A percentile compares a stretch with the other conserved stretches of the same genome.
Evolutionary conservation across 768 basidiomycete genomes (phyloP).

Genomic region (Neoboletus subvelutipes): DNA sequence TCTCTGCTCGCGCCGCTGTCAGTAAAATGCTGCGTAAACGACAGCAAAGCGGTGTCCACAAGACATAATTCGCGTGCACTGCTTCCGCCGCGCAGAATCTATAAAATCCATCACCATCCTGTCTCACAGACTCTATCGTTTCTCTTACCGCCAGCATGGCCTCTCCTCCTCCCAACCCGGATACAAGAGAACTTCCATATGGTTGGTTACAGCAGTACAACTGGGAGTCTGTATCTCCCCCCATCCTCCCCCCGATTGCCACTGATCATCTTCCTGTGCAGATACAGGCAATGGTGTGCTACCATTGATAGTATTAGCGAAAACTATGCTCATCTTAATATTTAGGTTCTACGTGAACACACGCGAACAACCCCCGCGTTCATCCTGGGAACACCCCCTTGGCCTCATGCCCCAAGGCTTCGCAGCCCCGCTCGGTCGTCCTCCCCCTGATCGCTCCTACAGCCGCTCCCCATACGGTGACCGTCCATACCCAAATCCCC

Average conservation of each 20-base stretch:
- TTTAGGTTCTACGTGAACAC: constrained; percentile 80
- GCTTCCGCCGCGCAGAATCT: constrained; percentile 13
- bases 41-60: constrained; percentile 36
- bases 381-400: constrained; percentile 71
- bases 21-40: constrained; percentile 25
- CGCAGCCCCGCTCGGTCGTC: constrained; percentile 42
- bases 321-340: constrained; percentile 1
- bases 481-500: constrained; percentile 1
- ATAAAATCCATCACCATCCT: constrained; percentile 24
- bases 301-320: neutral
- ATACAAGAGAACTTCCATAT: constrained; percentile 57
- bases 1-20: constrained; percentile 16
- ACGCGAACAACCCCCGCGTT: constrained; percentile 54
- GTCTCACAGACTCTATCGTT: constrained; percentile 23
- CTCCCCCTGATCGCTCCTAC: constrained; percentile 40
- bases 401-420: constrained; percentile 41
- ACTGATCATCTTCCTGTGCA: constrained; percentile 34
- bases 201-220: constrained; percentile 75
- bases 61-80: constrained; percentile 16
- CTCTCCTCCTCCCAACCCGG: constrained; percentile 50
- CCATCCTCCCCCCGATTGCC: constrained; percentile 16
- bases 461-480: constrained; percentile 32
- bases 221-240: constrained; percentile 47
- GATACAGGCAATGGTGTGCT: constrained; percentile 66
- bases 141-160: constrained; percentile 36